Conservation (phyloP, 768 basidiomycete genomes). For the Boletus tomentosulus region DNA sequence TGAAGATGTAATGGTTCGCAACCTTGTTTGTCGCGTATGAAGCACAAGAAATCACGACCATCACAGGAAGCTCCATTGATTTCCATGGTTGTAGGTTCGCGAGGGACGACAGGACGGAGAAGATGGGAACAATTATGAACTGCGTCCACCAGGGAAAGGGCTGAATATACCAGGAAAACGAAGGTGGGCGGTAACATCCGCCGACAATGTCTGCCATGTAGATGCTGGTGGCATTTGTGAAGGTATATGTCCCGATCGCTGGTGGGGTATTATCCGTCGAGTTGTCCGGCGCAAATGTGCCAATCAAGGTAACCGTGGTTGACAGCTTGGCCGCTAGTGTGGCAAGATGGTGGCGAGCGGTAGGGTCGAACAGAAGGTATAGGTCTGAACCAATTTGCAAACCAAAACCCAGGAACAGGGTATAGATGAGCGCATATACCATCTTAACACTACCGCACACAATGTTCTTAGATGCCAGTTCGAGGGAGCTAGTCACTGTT, state of each 20-base stretch:
- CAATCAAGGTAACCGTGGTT: slow-evolving; percentile 50
- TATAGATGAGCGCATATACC: slow-evolving; percentile 87
- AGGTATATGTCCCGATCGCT: slow-evolving; percentile 60
- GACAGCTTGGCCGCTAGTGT: slow-evolving; percentile 49
- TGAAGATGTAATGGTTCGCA: slow-evolving; percentile 82
- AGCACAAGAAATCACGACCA: slow-evolving; percentile 81
- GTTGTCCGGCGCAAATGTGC: slow-evolving; percentile 63
- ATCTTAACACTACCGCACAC: slow-evolving; percentile 82
- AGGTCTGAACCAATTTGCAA: slow-evolving; percentile 82
- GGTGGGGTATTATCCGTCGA: slow-evolving; percentile 41
- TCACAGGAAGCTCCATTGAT: slow-evolving; percentile 69
- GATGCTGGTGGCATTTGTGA: slow-evolving; percentile 49
- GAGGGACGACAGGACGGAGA: slow-evolving; percentile 68
- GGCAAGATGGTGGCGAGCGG: slow-evolving; percentile 49
- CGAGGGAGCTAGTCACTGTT: slow-evolving; percentile 75
- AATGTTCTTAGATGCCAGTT: slow-evolving; percentile 83
- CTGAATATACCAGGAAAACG: slow-evolving; percentile 74
- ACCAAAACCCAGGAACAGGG: slow-evolving; percentile 80
- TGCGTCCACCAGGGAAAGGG: slow-evolving; percentile 77
- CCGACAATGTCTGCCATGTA: slow-evolving; percentile 46
- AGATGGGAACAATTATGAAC: slow-evolving; percentile 71
- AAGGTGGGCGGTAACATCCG: slow-evolving; percentile 68
- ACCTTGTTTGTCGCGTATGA: slow-evolving; percentile 77
- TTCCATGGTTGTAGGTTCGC: slow-evolving; percentile 74
- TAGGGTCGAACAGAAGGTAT: slow-evolving; percentile 65